Conservation (phyloP, 768 basidiomycete species). For the Pleurotus tuber-regium region DNA sequence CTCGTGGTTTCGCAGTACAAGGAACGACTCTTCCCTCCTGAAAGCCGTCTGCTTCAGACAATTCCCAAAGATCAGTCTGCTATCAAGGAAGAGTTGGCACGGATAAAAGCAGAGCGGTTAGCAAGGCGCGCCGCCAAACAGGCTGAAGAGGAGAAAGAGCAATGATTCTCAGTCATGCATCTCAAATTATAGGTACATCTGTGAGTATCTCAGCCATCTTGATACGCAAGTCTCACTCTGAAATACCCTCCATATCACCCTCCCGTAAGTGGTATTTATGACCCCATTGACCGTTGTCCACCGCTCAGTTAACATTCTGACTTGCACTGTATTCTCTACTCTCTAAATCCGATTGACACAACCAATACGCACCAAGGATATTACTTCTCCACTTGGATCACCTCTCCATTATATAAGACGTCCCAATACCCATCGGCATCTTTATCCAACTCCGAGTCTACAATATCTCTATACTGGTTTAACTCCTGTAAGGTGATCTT, state of each 20-base stretch:
- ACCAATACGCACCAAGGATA: too few relatives aligned
- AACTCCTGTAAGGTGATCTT: slow-evolving; percentile 60
- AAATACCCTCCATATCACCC: too few relatives aligned
- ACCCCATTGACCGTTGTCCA: too few relatives aligned
- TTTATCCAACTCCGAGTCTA: slow-evolving; percentile 31
- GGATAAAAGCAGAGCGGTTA: slow-evolving; percentile 61
- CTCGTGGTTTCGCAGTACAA: slow-evolving; percentile 49
- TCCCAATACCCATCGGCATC: slow-evolving; percentile 26
- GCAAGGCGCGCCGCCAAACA: slow-evolving; percentile 46
- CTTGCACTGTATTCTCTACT: background rate
- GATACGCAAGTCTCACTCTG: too few relatives aligned
- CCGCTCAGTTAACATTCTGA: background rate
- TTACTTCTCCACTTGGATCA: slow-evolving; percentile 27
- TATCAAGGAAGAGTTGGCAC: slow-evolving; percentile 66
- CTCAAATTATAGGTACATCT: too few relatives aligned
- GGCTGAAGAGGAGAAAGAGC: slow-evolving; percentile 27
- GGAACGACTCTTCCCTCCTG: slow-evolving; percentile 65
- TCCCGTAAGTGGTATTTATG: too few relatives aligned
- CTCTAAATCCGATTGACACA: background rate
- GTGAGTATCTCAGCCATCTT: too few relatives aligned
- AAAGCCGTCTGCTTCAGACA: slow-evolving; percentile 44
- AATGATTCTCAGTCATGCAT: too few relatives aligned
- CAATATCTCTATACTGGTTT: slow-evolving; percentile 40
- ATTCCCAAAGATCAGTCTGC: slow-evolving; percentile 66
- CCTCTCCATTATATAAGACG: slow-evolving; percentile 38